These are phyloP conservation scores for Macrolepiota fuliginosa DNA, from an alignment of 768 basidiomycete species.

Conservation along the genomic window DNA sequence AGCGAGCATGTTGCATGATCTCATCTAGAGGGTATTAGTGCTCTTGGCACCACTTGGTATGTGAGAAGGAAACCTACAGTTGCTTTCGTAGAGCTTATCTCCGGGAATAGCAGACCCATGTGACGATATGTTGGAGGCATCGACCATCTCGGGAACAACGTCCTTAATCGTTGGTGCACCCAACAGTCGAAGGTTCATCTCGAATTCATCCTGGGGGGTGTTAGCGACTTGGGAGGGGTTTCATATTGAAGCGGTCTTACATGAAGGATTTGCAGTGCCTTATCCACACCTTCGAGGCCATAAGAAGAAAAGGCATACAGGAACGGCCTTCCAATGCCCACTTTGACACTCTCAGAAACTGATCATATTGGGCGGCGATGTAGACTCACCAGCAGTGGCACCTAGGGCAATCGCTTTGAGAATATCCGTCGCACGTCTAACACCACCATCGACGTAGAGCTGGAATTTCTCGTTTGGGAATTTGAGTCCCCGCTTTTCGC, in stretches of 20 bases:
- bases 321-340: slow-evolving; percentile 85
- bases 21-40: slow-evolving; percentile 26
- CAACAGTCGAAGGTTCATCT: slow-evolving; percentile 95
- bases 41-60: background rate
- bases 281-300: slow-evolving; percentile 84
- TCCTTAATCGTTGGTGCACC: slow-evolving; percentile 82
- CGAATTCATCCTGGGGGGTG: slow-evolving; percentile 80
- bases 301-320: slow-evolving; percentile 88
- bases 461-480: slow-evolving; percentile 83
- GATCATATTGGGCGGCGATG: background rate
- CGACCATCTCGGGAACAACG: slow-evolving; percentile 87
- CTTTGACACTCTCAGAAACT: slow-evolving; percentile 25
- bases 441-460: slow-evolving; percentile 92
- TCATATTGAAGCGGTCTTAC: slow-evolving; percentile 33
- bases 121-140: slow-evolving; percentile 63
- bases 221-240: background rate
- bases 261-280: slow-evolving; percentile 74
- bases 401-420: slow-evolving; percentile 87
- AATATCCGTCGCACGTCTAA: slow-evolving; percentile 86
- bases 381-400: slow-evolving; percentile 70
- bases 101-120: slow-evolving; percentile 69
- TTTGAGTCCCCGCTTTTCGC: slow-evolving; percentile 58
- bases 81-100: slow-evolving; percentile 73
- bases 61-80: slow-evolving; percentile 56
- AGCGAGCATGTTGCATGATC: slow-evolving; percentile 31